Evolutionary conservation across 75 land plant genomes (phyloP).

Genomic region (Sequoiadendron giganteum): DNA sequence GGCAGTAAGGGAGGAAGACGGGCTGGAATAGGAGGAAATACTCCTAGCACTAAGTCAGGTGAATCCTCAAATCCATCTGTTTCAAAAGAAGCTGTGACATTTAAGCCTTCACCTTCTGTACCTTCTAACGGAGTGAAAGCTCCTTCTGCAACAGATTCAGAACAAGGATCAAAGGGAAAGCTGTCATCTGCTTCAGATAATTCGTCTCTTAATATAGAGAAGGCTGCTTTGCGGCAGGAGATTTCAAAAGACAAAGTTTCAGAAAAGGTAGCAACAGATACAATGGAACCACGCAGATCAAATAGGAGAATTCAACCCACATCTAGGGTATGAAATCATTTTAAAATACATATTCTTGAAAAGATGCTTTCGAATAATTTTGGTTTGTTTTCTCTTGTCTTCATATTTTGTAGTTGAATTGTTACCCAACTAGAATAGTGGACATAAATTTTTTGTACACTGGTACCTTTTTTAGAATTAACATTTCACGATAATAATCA

Average conservation of each 20-base stretch:
- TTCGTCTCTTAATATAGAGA: slow-evolving; percentile 22
- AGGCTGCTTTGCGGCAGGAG: slow-evolving; percentile 20
- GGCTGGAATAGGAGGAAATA: slow-evolving; percentile 4
- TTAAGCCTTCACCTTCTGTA: slow-evolving; percentile 11
- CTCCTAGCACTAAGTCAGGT: slow-evolving; percentile 13
- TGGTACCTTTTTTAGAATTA: no score
- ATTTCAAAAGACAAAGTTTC: slow-evolving; percentile 7
- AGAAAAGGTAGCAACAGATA: slow-evolving; percentile 29
- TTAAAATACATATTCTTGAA: neutral
- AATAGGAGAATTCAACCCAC: slow-evolving; percentile 84
- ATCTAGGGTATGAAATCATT: slow-evolving; percentile 48
- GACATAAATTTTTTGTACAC: neutral
- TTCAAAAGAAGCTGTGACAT: slow-evolving; percentile 8
- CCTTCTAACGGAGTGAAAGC: slow-evolving; percentile 14
- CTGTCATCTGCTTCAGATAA: slow-evolving; percentile 22
- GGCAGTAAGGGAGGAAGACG: slow-evolving; percentile 16
- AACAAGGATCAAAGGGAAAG: slow-evolving; percentile 30
- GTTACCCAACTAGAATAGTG: neutral
- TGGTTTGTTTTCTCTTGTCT: neutral
- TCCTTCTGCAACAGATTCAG: slow-evolving; percentile 18
- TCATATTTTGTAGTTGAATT: neutral
- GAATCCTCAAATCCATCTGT: slow-evolving; percentile 17
- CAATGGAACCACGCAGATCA: slow-evolving; percentile 62
- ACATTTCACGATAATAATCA: neutral
- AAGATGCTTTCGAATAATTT: slow-evolving; percentile 2